Evolutionary conservation across 352 stramenopile species (phyloP).

Genomic region (Globisporangium takayamanum): DNA sequence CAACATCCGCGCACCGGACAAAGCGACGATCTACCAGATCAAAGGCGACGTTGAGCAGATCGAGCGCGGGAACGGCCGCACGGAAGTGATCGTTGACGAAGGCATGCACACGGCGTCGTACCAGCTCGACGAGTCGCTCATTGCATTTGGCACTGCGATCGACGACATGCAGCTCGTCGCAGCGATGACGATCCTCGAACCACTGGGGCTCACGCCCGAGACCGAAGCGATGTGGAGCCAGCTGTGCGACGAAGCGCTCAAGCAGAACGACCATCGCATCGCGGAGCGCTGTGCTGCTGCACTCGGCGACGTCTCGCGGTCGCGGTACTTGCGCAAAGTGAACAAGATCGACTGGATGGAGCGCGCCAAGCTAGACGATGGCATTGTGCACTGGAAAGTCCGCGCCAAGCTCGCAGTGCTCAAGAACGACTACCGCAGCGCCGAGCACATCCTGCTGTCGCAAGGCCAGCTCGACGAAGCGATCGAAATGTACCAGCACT

Average conservation of each 20-base stretch:
- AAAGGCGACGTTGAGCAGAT: constrained; percentile 95
- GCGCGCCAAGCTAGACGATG: constrained; percentile 64
- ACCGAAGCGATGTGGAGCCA: constrained; percentile 93
- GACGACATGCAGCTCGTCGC: constrained; percentile 88
- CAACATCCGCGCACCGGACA: constrained; percentile 91
- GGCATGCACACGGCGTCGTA: constrained; percentile 91
- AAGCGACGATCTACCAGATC: constrained; percentile 93
- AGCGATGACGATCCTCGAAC: constrained; percentile 91
- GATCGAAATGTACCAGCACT: constrained; percentile 93
- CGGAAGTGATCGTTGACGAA: constrained; percentile 94
- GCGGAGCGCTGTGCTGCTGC: constrained; percentile 88
- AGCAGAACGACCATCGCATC: constrained; percentile 85
- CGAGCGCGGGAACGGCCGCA: constrained; percentile 87
- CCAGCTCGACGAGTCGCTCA: constrained; percentile 91
- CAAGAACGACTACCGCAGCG: constrained; percentile 87
- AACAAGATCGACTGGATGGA: constrained; percentile 89
- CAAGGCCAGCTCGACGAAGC: constrained; percentile 91
- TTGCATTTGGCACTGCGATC: constrained; percentile 91
- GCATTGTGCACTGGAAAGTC: constrained; percentile 83
- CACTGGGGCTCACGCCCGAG: constrained; percentile 87
- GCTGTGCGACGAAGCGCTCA: constrained; percentile 79
- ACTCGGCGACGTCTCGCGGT: constrained; percentile 85
- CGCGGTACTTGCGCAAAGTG: constrained; percentile 85
- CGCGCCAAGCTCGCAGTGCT: constrained; percentile 77
- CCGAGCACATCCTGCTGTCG: constrained; percentile 89